These are phyloP conservation scores for Phascolomyces articulosus DNA, from an alignment of 371 early-diverging fungal species.

Conservation along the genomic window DNA sequence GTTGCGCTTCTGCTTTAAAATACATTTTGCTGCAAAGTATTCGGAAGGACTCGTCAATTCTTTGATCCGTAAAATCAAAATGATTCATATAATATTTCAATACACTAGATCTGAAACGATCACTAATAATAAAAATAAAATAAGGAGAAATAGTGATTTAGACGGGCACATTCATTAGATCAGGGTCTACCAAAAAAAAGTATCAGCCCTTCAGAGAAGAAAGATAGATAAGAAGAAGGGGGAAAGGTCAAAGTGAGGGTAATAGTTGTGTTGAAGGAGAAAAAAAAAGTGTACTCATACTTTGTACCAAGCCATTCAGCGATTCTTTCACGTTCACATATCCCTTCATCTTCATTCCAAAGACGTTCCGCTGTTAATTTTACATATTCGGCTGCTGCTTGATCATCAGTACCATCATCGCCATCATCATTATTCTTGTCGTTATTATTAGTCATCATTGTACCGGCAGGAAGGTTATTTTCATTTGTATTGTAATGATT, in stretches of 20 bases:
- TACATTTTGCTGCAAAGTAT: slow-evolving; percentile 75
- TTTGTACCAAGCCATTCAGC: slow-evolving; percentile 51
- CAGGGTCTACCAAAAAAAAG: not conserved
- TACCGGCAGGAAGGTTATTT: no score
- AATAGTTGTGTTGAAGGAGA: no score
- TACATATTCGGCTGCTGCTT: not conserved
- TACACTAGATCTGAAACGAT: slow-evolving; percentile 12
- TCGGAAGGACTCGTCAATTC: slow-evolving; percentile 27
- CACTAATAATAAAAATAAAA: slow-evolving; percentile 13
- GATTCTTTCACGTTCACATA: slow-evolving; percentile 35
- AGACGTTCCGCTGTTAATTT: slow-evolving; percentile 30
- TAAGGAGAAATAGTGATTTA: not conserved
- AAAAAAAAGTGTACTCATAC: slow-evolving; percentile 12
- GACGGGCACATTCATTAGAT: not conserved
- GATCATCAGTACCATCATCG: not conserved
- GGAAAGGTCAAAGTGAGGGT: no score
- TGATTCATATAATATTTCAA: slow-evolving; percentile 16
- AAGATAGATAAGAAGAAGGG: not conserved
- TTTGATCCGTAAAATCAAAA: slow-evolving; percentile 13
- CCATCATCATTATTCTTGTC: not conserved
- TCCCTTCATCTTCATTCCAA: slow-evolving; percentile 40
- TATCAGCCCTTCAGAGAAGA: not conserved
- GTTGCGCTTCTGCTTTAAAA: slow-evolving; percentile 90
- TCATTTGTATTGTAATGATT: no score
- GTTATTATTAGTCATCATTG: not conserved